These are phyloP conservation scores for Phialophora macrospora DNA, from an alignment of 2,329 filamentous ascomycete species.

Conservation along the genomic window DNA sequence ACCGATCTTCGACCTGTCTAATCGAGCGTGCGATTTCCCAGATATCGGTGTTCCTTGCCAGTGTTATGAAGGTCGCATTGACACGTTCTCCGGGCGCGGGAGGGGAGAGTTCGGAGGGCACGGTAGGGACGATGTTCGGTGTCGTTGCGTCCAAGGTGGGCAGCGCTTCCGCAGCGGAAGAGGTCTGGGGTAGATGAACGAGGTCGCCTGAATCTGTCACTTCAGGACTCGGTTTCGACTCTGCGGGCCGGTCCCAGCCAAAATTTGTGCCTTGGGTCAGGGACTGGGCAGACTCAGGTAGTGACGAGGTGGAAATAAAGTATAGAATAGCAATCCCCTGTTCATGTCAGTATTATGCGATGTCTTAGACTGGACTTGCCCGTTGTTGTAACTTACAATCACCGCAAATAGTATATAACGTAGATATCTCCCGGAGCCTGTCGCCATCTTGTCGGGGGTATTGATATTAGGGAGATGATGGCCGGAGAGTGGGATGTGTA, in stretches of 20 bases:
- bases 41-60: constrained; percentile 88
- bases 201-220: not conserved
- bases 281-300: constrained; percentile 42
- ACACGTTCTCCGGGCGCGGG: constrained; percentile 73
- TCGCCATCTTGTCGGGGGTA: constrained; percentile 41
- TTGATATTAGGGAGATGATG: not conserved
- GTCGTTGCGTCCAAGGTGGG: constrained; percentile 40
- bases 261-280: constrained; percentile 36
- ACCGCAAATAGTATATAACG: constrained; percentile 78
- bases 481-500: not conserved
- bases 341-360: constrained; percentile 34
- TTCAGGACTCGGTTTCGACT: constrained; percentile 11
- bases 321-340: constrained; percentile 75
- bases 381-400: constrained; percentile 66
- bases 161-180: constrained; percentile 30
- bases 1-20: constrained; percentile 94
- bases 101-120: constrained; percentile 40
- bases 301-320: constrained; percentile 72
- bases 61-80: constrained; percentile 96
- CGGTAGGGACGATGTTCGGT: constrained; percentile 20
- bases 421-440: constrained; percentile 50
- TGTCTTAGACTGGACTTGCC: not conserved
- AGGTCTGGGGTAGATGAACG: constrained; percentile 27
- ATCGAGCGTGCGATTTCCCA: constrained; percentile 98
- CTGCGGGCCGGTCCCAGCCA: constrained; percentile 28